Percentiles rank a stretch among this genome's conserved stretches.
These are phyloP conservation scores for Cubamyces sp. DNA, from an alignment of 768 basidiomycete species.

Conservation along the genomic window DNA sequence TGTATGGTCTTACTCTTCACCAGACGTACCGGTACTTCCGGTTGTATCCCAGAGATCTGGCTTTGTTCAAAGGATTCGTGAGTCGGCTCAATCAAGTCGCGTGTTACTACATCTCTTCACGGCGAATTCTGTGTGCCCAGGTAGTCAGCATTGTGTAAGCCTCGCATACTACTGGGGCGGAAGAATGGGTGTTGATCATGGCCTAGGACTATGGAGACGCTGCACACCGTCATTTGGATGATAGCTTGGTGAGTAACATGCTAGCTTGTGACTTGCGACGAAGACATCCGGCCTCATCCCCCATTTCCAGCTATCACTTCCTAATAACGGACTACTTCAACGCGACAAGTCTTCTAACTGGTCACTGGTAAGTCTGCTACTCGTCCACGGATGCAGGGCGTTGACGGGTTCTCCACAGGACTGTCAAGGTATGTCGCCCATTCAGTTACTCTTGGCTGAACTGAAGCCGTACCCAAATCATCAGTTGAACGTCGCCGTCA, in stretches of 20 bases:
- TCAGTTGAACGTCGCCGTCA: conserved; percentile 1
- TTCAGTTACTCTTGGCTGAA: background rate
- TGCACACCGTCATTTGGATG: conserved; percentile 5
- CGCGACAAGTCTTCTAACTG: background rate
- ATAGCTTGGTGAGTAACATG: background rate
- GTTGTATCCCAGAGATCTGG: background rate
- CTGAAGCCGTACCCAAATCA: background rate
- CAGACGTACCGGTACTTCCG: conserved; percentile 8
- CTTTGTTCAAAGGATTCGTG: background rate
- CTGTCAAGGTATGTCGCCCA: background rate
- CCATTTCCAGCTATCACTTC: conserved; percentile 1
- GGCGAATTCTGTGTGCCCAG: background rate
- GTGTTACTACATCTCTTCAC: background rate
- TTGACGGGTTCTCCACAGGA: background rate
- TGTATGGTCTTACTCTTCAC: conserved; percentile 3
- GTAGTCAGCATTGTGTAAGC: background rate
- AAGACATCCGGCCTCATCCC: background rate
- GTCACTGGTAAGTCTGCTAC: background rate
- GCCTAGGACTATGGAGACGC: background rate
- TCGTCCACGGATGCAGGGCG: too few species aligned
- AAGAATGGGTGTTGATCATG: background rate
- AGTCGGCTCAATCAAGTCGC: background rate
- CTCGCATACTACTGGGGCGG: too few species aligned
- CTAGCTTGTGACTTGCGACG: background rate
- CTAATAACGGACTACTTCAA: conserved; percentile 4